Percentiles rank a stretch among this genome's conserved stretches.
Conservation (phyloP, 371 early-diverging fungal genomes). For the Mortierella sp. region DNA sequence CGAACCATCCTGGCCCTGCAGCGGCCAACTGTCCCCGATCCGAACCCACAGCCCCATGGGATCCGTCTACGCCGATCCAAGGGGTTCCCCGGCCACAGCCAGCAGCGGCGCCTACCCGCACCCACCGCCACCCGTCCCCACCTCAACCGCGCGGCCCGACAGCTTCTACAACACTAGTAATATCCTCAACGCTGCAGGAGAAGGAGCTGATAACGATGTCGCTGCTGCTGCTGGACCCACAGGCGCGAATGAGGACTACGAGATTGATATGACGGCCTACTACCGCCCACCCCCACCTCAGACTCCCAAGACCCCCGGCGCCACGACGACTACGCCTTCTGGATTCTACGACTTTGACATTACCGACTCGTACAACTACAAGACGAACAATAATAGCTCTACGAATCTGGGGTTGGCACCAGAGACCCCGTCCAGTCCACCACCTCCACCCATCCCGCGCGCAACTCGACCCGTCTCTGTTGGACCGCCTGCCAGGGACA, state of each 20-base stretch:
- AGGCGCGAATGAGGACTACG: background rate
- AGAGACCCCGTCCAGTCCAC: no score
- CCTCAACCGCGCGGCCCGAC: background rate
- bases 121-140: background rate
- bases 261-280: background rate
- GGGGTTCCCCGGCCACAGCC: background rate
- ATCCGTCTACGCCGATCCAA: background rate
- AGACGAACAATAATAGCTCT: background rate
- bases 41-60: slow-evolving; percentile 5
- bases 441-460: slow-evolving; percentile 10
- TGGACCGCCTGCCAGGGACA: background rate
- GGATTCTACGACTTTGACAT: slow-evolving; percentile 1
- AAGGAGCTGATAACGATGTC: no score
- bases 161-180: background rate
- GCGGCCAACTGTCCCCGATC: background rate
- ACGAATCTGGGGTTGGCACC: no score
- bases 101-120: background rate
- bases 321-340: background rate
- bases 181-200: background rate
- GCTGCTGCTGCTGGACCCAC: no score
- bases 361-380: background rate
- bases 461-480: slow-evolving; percentile 7
- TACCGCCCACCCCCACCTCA: background rate
- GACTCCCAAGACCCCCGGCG: no score
- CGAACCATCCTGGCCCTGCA: background rate